Base-by-base conservation (phyloP, 2,329 filamentous ascomycete genomes). In the Colletotrichum karsti region DNA sequence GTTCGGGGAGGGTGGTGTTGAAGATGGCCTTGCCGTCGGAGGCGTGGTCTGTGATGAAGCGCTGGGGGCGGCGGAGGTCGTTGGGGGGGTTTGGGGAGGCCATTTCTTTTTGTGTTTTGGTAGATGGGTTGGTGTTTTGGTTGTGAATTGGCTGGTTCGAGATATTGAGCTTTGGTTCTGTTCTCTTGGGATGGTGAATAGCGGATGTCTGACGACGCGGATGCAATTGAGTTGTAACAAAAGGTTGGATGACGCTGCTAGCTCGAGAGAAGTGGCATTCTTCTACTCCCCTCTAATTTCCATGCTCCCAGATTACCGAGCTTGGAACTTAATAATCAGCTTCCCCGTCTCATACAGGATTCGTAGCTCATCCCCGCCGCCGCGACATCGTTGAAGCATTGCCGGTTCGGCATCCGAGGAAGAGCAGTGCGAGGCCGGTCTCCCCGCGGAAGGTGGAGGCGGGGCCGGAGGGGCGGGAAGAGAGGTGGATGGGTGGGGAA, bases 1-100 rank as follows among this genome's bases (percentile, higher is more conserved):
- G 64, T 1, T 70, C 69, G 1, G 77, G 67, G 33, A 79, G 64
- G 15, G 71, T 62, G 22, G 53, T 65, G 30, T 76, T 77, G 71
- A 82, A 79, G 53, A 81, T 72, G 26, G 80, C 77, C 37, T 74
- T 69, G 26, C 79, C 79, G 12, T 70, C 35, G 37, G 67, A 51
- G 69, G 78, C 69, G 73, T 82, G 79, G 66, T 77, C 77, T 64
- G 78, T 75, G 60, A 78, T 77, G 71, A 72, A 76, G 44, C 77
- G 76, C 30, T 71, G 71, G 61, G 67, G 71, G 53, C 46, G 68
- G 22, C 68, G 65, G 24, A 68, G 60, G 54, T 58, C 33, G 60
- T 20, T 65, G 7, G 64, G 37, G 5, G 61, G 30, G 12, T 7
- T 1, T 33, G 41, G 15, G 30, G 65, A 54, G 7, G 65, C 33